phyloP scores from a whole-genome alignment of 192 early-diverging fungal genomes.

The Cladochytrium replicatum region DNA sequence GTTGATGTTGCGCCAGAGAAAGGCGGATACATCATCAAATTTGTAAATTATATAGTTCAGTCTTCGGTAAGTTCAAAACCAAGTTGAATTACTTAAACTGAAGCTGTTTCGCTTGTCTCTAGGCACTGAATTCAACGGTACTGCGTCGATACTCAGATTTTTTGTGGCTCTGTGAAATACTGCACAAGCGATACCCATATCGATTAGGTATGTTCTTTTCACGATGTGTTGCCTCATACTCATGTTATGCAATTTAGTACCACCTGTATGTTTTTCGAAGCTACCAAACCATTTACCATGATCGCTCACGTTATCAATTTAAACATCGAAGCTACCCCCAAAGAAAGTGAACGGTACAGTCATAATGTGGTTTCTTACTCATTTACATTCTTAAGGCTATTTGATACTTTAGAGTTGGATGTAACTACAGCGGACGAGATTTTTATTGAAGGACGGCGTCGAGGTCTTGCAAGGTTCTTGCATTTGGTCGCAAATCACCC shows the following conservation, averaged over 20 bases:
- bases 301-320: neutral
- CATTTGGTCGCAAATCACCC: slow-evolving; percentile 71
- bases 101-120: neutral
- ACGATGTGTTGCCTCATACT: neutral
- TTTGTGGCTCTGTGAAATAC: slow-evolving; percentile 71
- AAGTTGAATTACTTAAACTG: too few relatives aligned
- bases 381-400: neutral
- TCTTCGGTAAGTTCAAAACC: slow-evolving; percentile 54
- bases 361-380: slow-evolving; percentile 1
- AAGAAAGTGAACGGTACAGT: slow-evolving; percentile 71
- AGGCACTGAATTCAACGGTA: slow-evolving; percentile 27
- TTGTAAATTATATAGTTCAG: slow-evolving; percentile 77
- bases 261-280: slow-evolving; percentile 13
- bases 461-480: slow-evolving; percentile 60
- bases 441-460: slow-evolving; percentile 62
- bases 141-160: slow-evolving; percentile 86
- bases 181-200: slow-evolving; percentile 71
- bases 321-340: slow-evolving; percentile 67
- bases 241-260: slow-evolving; percentile 16
- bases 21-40: slow-evolving; percentile 64
- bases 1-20: slow-evolving; percentile 45
- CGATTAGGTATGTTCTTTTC: slow-evolving; percentile 37
- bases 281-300: neutral
- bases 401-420: neutral
- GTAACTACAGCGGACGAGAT: slow-evolving; percentile 40